These are phyloP conservation scores for Tetrapisispora fleetii DNA, from an alignment of 805 yeast species.

Conservation along the genomic window DNA sequence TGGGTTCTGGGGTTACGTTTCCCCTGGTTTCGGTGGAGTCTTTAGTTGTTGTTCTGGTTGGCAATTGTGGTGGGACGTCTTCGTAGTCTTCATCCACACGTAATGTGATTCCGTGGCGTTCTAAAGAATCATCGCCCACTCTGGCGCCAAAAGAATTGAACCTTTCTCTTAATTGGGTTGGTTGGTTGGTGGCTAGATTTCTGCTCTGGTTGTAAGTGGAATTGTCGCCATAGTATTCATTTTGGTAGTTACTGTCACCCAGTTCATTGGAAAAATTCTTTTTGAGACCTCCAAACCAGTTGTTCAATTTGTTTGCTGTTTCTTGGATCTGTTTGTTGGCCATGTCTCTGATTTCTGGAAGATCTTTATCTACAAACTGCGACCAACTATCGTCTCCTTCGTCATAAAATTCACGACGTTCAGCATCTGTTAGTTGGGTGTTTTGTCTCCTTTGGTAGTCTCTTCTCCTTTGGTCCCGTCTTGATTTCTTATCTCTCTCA, in stretches of 20 bases:
- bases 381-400: constrained; percentile 44
- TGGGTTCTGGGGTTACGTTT: constrained; percentile 5
- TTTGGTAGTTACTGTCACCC: neutral
- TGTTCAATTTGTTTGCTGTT: constrained; percentile 62
- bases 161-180: constrained; percentile 18
- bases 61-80: constrained; percentile 28
- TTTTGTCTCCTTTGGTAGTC: constrained; percentile 19
- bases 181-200: neutral
- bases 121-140: constrained; percentile 23
- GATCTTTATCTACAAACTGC: constrained; percentile 45
- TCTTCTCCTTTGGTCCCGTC: constrained; percentile 22
- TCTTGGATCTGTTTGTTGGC: constrained; percentile 71
- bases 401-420: constrained; percentile 16
- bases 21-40: constrained; percentile 1
- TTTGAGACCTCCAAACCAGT: constrained; percentile 61
- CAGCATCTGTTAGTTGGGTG: constrained; percentile 8
- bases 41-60: constrained; percentile 11
- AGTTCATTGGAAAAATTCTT: constrained; percentile 9
- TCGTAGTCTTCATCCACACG: constrained; percentile 25
- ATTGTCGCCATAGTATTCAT: neutral
- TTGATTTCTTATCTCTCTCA: constrained; percentile 12
- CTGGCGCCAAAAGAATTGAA: constrained; percentile 28
- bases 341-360: constrained; percentile 53
- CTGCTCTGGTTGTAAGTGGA: neutral
- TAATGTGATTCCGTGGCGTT: constrained; percentile 24